Base-by-base conservation (phyloP, 1,284 basidiomycete genomes). In the Earliella scabrosa region DNA sequence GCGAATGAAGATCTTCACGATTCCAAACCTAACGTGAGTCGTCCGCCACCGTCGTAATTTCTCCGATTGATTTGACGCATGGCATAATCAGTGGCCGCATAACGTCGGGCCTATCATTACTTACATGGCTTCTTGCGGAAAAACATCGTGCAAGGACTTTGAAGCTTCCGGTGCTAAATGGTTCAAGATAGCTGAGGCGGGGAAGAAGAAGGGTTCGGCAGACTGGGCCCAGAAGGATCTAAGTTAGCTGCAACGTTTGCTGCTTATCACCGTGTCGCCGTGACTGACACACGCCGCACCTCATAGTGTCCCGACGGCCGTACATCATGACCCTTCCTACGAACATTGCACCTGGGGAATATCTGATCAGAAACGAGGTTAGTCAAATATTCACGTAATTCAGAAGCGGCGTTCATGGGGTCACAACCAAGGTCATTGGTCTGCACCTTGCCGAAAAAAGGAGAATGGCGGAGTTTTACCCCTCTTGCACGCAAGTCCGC, bases 381-480 rank as follows among this genome's bases (percentile, higher is more conserved):
- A 10, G 26, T 43, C 45, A 35, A 10, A 41, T 13, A 24, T 24
- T 14, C 21, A 24, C 8, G 2, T 41, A 11, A 31, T n/a, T 31
- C n/a, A 45, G 23, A 2, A n/a, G 5, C 29, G 16, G 14, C 34
- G n/a, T 10, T 24, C 20, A 27, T 16, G 4, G 20, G 3, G 11
- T 46, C 18, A n/a, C 4, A 4, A 9, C 11, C 11, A 32, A 61
- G 70, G 81, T 91, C 68, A 86, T 91, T 67, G 82, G 85, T 6
- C 81, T 90, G 11, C 89, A 91, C 61, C 73, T 82, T 18, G 89
- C 79, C 7, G 67, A 68, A 45, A 56, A 66, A 1, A 1, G 50
- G 0, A 82, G 82, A 4, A 83, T 83, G 13, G 88, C 86, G 10
- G 88, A 90, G 70, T 90, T 88, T 73, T 91, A 91, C 68, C 83